These are phyloP conservation scores for Calycina herbarum DNA, from an alignment of 2,329 filamentous ascomycete species.

Conservation along the genomic window DNA sequence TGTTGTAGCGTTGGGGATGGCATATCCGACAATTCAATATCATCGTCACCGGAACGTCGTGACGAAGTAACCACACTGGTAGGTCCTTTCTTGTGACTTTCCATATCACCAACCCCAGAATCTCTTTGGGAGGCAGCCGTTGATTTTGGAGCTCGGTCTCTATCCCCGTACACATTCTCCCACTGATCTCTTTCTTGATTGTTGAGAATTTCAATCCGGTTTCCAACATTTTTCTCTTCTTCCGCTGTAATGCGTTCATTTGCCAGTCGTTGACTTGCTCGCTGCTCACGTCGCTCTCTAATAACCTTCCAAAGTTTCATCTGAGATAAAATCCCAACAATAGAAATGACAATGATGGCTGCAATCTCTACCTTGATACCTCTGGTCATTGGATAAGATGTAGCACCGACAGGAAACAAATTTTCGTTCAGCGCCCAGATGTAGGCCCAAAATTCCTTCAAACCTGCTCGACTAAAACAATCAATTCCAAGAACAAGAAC, in stretches of 20 bases:
- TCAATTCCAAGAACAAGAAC: slow-evolving; percentile 81
- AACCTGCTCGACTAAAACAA: slow-evolving; percentile 82
- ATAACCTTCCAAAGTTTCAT: slow-evolving; percentile 83
- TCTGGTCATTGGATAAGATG: slow-evolving; percentile 81
- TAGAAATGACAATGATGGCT: slow-evolving; percentile 69
- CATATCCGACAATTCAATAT: slow-evolving; percentile 55
- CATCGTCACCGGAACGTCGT: slow-evolving; percentile 44
- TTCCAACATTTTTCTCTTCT: slow-evolving; percentile 70
- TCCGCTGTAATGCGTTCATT: slow-evolving; percentile 55
- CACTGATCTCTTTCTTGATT: slow-evolving; percentile 65
- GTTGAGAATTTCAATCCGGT: slow-evolving; percentile 62
- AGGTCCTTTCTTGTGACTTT: slow-evolving; percentile 46
- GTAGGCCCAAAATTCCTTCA: slow-evolving; percentile 97
- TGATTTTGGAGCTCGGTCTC: slow-evolving; percentile 39
- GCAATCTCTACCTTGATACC: slow-evolving; percentile 86
- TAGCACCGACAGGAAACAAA: slow-evolving; percentile 74
- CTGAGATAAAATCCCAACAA: slow-evolving; percentile 80
- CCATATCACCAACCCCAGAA: slow-evolving; percentile 42
- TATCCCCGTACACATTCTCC: slow-evolving; percentile 76
- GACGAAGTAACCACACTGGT: slow-evolving; percentile 29
- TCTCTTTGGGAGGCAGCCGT: slow-evolving; percentile 25
- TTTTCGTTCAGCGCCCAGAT: slow-evolving; percentile 80
- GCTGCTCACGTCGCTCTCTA: slow-evolving; percentile 58
- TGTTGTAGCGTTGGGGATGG: slow-evolving; percentile 35
- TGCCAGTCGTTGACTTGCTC: slow-evolving; percentile 50